Base-by-base conservation (phyloP, 345 rosid species). In the Psidium guajava region DNA sequence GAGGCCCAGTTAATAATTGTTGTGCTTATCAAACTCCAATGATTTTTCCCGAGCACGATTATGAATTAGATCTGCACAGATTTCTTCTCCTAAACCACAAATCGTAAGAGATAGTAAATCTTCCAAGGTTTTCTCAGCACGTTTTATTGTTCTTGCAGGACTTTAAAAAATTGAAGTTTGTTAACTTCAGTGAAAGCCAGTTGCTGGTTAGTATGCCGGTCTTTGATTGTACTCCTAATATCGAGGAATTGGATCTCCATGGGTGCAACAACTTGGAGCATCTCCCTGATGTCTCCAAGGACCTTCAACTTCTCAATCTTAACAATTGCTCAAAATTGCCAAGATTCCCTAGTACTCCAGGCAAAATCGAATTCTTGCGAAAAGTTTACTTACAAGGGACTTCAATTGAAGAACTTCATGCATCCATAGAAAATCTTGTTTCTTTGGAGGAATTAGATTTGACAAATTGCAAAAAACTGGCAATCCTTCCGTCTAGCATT, bases 381-480 rank as follows among this genome's bases (percentile, higher is more conserved):
- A 2, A 8, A 13, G 40, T 59, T 27, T 0, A 5, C 0, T 27
- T 1, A 6, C 0, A 0, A 7, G 1, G 73, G 1, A 59, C 10
- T 27, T 27, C 73, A 14, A 59, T 15, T 0, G 5, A 6, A 40
- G 18, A 14, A 59, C 2, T 59, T 27, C 4, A 40, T 1, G 5
- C 3, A 13, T 59, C 73, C 7, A 58, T 58, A 25, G 6, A 58
- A 58, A 58, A 58, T 25, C 28, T 57, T 24, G 28, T 57, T 1
- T 57, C 61, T 57, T 25, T 57, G 61, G 15, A 5, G 27, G 2
- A 11, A 36, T 36, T 2, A 12, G 0, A n/a, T n/a, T n/a, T 58
- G n/a, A 0, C 0, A 0, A 0, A 12, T 0, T 12, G 32, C 69
- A 5, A 12, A 32, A 58, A 58, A n/a, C 7, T 58, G 16, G 1